Base-by-base conservation (phyloP, 2,329 filamentous ascomycete species). In the Mycosphaerella sp. region DNA sequence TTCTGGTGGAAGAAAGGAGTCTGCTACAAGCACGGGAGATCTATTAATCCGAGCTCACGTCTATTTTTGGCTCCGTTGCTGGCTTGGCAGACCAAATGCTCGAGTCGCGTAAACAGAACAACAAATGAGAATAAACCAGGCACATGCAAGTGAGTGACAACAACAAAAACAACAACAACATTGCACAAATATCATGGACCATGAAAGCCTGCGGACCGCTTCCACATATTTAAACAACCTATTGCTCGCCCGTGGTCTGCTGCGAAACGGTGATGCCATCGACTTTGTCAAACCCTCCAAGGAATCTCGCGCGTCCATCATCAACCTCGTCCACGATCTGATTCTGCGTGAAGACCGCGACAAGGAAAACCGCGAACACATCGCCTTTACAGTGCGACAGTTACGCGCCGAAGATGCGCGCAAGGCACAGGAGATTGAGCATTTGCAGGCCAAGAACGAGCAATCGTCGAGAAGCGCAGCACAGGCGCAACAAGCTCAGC, bases 331-430 rank as follows among this genome's bases (percentile, higher is more conserved):
- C 43, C 95, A 98, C 70, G 93, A 98, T 66, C 72, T 98, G 61
- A 88, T 98, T 53, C 69, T 96, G 54, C 81, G 90, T 59, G 82
- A 90, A 75, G 93, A 98, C 86, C 87, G 89, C 67, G 91, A 96
- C 70, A 86, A 89, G 56, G 87, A 93, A 58, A 86, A 94, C 67
- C 85, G 88, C 62, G 91, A 96, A 69, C 84, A 82, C 28, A 77
- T 95, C 16, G 88, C 88, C 3, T 79, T 81, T 12, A 88, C 87
- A 3, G 80, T 97, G 49, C 86, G 87, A 52, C 80, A 77, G 18
- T 72, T 95, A 10, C 86, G 88, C 54, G 79, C 82, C 58, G 88
- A 93, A 58, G 81, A 86, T 52, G 76, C 86, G 12, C 85, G 86
- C 47, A 85, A 89, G 62, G 80, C 49, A n/a, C 54, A 57, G 42